Base-by-base conservation (phyloP, 768 basidiomycete species). In the Kwoniella sp. region DNA sequence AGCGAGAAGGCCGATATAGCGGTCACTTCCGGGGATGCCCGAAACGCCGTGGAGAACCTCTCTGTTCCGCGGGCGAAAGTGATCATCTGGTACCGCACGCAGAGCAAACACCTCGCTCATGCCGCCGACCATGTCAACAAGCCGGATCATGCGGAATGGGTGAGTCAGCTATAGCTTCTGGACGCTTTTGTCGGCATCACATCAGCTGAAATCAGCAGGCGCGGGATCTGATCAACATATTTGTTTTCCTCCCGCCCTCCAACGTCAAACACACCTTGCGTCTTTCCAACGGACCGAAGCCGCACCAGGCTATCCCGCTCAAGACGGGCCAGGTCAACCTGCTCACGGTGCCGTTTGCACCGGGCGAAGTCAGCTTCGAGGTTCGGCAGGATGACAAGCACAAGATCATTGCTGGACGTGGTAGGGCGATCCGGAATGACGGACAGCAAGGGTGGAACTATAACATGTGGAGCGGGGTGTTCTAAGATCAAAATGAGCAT, bases 401-500 rank as follows among this genome's bases (percentile, higher is more conserved):
- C 14, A 53, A 46, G 12, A 40, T 58, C 1, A 46, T 70, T 9
- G 25, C 38, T 11, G 70, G 58, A 5, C 26, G 58, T 31, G 68
- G 70, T n/a, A 58, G 33, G 36, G 46, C 54, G 10, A 65, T 73
- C 43, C 9, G 8, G 14, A 28, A 25, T 8, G 37, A 42, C n/a
- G 33, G 34, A n/a, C 19, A 14, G 25, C 34, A 53, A 17, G 34
- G 40, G 31, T 73, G 64, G 39, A 73, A 73, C 46, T 73, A 66
- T 56, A 73, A 73, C 45, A 59, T 69, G 39, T 73, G 72, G 72
- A 69, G 54, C 19, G 71, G 69, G 8, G 33, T 48, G 8, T 71
- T 38, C n/a, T 6, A 2, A 9, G 20, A 9, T 17, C 26, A 25
- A 50, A n/a, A n/a, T n/a, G n/a, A n/a, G n/a, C n/a, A n/a, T n/a